Base-by-base conservation (phyloP, 345 rosid genomes). In the Citrus mangshanensis region DNA sequence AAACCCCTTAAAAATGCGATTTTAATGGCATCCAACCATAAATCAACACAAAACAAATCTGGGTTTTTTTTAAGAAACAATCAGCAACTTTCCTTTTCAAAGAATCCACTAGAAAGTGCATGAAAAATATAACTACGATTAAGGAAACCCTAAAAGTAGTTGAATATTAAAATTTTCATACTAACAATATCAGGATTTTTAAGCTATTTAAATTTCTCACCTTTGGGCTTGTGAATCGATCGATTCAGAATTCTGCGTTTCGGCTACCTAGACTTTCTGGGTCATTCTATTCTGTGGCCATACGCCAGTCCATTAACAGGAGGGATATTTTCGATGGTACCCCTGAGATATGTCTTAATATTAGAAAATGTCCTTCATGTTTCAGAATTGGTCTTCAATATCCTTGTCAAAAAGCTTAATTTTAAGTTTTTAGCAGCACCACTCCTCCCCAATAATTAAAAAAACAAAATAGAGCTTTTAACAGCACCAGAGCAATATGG, bases 181-280 rank as follows among this genome's bases (percentile, higher is more conserved):
- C 54, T 30, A 40, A 27, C 9, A 76, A 14, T 6, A 21, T 6
- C 9, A 60, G 32, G 9, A 1, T 46, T 46, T 13, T 46, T 3
- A 46, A 46, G 51, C 18, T 12, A 46, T 46, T 46, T 13, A 68
- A 34, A 24, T 13, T 37, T 38, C 63, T 78, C 65, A 78, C 70
- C 81, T 16, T 46, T 71, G n/a, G n/a, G 63, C 34, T 46, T 34
- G 14, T 38, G 40, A 76, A 65, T 46, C 64, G 72, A 65, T 30
- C 64, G 72, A 66, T 40, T 62, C 12, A 21, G 25, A 14, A n/a
- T 14, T 22, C 28, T 14, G 30, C 27, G 71, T 51, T 76, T 34
- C 66, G 70, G 46, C 63, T 13, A 27, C 54, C 40, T 63, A 62
- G 64, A 78, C 54, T 63, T 71, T 72, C 81, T 78, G 72, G 81